Conservation (phyloP, 176 grass and related monocot genomes). For the Paspalum vaginatum region DNA sequence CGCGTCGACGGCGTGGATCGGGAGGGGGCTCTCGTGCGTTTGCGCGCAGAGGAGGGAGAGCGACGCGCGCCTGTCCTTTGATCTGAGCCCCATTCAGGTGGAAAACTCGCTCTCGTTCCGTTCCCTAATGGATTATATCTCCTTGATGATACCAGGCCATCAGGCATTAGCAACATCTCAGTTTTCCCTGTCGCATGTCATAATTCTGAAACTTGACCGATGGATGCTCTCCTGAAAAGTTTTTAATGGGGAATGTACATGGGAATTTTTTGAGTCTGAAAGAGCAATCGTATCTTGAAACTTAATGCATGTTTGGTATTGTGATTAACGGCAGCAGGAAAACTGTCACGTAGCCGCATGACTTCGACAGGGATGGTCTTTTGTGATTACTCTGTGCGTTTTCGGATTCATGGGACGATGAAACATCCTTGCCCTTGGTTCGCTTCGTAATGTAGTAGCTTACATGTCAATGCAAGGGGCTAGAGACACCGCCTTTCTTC, state of each 20-base stretch:
- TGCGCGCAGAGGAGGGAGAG: constrained; percentile 88
- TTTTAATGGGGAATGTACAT: background rate
- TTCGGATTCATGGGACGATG: background rate
- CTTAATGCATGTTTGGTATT: background rate
- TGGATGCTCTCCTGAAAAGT: background rate
- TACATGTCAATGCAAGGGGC: background rate
- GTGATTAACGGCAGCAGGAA: constrained; percentile 19
- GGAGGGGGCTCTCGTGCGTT: constrained; percentile 93
- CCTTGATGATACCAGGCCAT: background rate
- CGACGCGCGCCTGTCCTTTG: constrained; percentile 78
- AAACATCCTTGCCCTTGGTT: background rate
- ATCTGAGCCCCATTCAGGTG: constrained; percentile 85
- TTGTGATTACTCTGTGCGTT: background rate
- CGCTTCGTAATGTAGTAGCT: background rate
- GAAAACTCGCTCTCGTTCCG: background rate
- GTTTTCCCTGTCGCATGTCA: background rate
- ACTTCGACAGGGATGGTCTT: background rate
- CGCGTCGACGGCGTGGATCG: constrained; percentile 96
- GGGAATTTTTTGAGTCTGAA: background rate
- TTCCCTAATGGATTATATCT: background rate
- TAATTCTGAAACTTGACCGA: constrained; percentile 10
- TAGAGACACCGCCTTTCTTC: background rate
- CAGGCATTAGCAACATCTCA: background rate
- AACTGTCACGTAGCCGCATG: constrained; percentile 2
- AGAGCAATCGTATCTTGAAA: background rate